These are phyloP conservation scores for Erythrobasidium yunnanense DNA, from an alignment of 768 basidiomycete genomes.

Conservation along the genomic window DNA sequence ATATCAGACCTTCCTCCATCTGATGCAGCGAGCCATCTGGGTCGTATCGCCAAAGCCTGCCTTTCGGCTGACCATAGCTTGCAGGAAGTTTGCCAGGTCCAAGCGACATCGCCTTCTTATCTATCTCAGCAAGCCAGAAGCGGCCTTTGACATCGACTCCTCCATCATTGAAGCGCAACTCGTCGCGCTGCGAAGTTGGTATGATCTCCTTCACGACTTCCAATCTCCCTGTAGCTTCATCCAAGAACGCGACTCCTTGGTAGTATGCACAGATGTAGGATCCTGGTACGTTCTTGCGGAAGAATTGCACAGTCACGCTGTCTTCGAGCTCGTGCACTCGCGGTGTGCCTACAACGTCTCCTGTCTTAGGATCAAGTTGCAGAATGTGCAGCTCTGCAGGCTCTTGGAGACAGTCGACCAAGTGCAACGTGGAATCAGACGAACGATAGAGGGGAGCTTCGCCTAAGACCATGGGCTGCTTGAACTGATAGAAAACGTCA, in stretches of 20 bases:
- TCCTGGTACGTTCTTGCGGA: constrained; percentile 2
- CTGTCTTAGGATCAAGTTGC: constrained; percentile 1
- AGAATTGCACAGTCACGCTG: constrained; percentile 8
- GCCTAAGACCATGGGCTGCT: constrained; percentile 9
- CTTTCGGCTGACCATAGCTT: neutral
- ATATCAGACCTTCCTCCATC: constrained; percentile 15
- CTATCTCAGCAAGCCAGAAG: constrained; percentile 15
- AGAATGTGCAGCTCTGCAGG: neutral
- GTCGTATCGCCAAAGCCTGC: constrained; percentile 10
- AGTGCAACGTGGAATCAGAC: constrained; percentile 3
- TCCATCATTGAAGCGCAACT: constrained; percentile 4
- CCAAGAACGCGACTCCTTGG: constrained; percentile 10
- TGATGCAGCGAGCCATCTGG: neutral
- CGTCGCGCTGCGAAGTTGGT: neutral
- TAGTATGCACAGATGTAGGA: constrained; percentile 1
- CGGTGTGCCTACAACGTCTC: neutral
- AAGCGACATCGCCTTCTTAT: neutral
- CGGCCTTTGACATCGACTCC: constrained; percentile 14
- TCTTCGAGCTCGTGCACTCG: neutral
- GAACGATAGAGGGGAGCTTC: neutral
- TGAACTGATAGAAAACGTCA: too few relatives aligned
- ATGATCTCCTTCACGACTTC: constrained; percentile 11
- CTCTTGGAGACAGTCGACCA: constrained; percentile 11
- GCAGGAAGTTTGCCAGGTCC: neutral
- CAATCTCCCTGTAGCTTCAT: constrained; percentile 6